A percentile compares a stretch with the other conserved stretches of the same genome.
Evolutionary conservation across 2,329 filamentous ascomycete species (phyloP).

Genomic region (Colletotrichum destructivum): DNA sequence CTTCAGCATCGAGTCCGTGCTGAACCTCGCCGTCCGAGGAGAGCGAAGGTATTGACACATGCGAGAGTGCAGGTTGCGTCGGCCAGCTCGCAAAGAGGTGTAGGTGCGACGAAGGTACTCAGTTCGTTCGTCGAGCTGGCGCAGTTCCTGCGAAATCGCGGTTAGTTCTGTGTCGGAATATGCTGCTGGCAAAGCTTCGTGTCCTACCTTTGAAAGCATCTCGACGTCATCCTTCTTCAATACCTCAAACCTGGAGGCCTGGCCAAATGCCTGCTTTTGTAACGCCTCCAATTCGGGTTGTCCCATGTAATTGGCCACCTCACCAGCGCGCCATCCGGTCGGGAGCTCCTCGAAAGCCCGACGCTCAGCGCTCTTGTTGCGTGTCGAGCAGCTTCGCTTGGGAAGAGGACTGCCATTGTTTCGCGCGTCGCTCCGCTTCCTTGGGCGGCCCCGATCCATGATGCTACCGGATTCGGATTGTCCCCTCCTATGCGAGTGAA

Average conservation of each 20-base stretch:
- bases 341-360: conserved; percentile 74
- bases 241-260: conserved; percentile 76
- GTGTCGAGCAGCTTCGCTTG: conserved; percentile 55
- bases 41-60: conserved; percentile 85
- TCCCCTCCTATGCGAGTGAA: conserved; percentile 64
- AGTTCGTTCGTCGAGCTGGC: conserved; percentile 81
- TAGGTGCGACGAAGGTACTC: conserved; percentile 85
- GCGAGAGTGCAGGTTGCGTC: conserved; percentile 81
- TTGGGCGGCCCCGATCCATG: conserved; percentile 74
- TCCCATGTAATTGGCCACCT: conserved; percentile 66
- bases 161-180: conserved; percentile 19
- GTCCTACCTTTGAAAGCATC: conserved; percentile 72
- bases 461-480: conserved; percentile 72
- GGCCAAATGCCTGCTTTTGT: conserved; percentile 73
- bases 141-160: conserved; percentile 72
- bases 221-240: conserved; percentile 75
- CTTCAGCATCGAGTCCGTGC: conserved; percentile 81
- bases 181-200: neutral
- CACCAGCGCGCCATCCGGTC: conserved; percentile 67
- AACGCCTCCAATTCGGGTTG: conserved; percentile 65
- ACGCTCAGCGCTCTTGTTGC: conserved; percentile 64
- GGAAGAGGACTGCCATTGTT: conserved; percentile 54
- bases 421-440: conserved; percentile 65
- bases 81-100: conserved; percentile 80
- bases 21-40: conserved; percentile 79